Evolutionary conservation across 805 yeast genomes (phyloP), one percentile per base, ranked within the genome.

Genomic region (Torulaspora delbrueckii): DNA sequence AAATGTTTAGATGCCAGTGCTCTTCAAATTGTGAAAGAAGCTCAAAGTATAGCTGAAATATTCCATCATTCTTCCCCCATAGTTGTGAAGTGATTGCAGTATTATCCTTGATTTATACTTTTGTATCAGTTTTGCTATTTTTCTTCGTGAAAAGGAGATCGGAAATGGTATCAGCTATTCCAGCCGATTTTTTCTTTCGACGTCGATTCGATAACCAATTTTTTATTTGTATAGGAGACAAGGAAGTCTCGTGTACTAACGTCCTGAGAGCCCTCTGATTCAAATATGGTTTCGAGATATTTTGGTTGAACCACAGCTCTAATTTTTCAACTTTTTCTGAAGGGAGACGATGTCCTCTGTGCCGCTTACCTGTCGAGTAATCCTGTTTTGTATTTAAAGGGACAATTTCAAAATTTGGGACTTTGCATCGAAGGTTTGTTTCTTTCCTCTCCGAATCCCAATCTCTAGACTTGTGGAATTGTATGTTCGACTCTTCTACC

Each of bases 121-220:
- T 26, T 26, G 2, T 5, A 6, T 26, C n/a, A 26, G 28, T 9
- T 26, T 26, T 26, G n/a, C n/a, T 26, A 25, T 25, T 25, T 8
- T 26, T 26, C 22, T 19, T 19, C 22, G 22, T 19, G 22, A 5
- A 26, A 7, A n/a, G n/a, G 5, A n/a, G n/a, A 8, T n/a, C 30
- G 13, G 12, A 26, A 9, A 26, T 9, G 13, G 30, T n/a, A 12
- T 12, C n/a, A n/a, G 30, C 30, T 26, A n/a, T 12, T 26, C 30
- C 12, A 9, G n/a, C n/a, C 8, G 12, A 26, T 24, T 28, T 57
- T 32, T 53, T 52, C 47, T 56, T 58, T 40, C 63, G 49, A 33
- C 63, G 51, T 46, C 60, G 51, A 39, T 59, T 59, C 7, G 62
- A 54, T 10, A 58, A 46, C 63, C 63, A 59, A 32, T 59, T 58